Base-by-base conservation (phyloP, 257 asterid genomes). In the Buddleja alternifolia region DNA sequence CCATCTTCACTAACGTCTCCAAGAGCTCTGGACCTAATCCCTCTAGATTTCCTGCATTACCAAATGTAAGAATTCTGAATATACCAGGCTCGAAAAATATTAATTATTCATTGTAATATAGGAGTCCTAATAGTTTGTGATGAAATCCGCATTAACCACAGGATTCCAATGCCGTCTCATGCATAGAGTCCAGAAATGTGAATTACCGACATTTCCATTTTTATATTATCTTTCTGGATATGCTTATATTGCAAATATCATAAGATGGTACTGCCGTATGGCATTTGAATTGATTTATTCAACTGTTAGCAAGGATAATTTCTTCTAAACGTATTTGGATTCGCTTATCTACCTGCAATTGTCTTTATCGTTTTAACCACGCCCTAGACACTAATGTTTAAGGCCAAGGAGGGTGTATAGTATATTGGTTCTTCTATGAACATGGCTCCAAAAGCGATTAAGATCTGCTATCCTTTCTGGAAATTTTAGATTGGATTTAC, bases 1-100 rank as follows among this genome's bases (percentile, higher is more conserved):
- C 97, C 99, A 94, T 91, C 84, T 89, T 94, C 67, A 87, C 96
- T 81, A 94, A 71, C 19, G 99, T 91, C 84, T 94, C 99, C 84
- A 94, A 70, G 60, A 94, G 95, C 73, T 94, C 99, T 23, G 86
- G 83, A 55, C 99, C 99, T 64, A 91, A 76, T 70, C 98, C 96
- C 71, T 91, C 99, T 12, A 85, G 93, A 73, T 87, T 85, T 73
- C 99, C 99, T 94, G 88, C 70, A 70, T 24, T 15, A 77, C 47
- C 48, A 67, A 60, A 23, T 6, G 21, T 29, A 21, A n/a, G 67
- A 45, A 21, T 20, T 51, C 4, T 25, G 55, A 76, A 19, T 20
- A 57, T 46, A n/a, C 44, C 40, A 36, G 24, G 24, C 17, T n/a
- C 8, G 24, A n/a, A n/a, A 11, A 21, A 9, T 16, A 70, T 16